Percentiles rank a stretch among this genome's conserved stretches.
phyloP scores from a whole-genome alignment of 2,329 filamentous ascomycete genomes.

The Calonectria ilicicola region DNA sequence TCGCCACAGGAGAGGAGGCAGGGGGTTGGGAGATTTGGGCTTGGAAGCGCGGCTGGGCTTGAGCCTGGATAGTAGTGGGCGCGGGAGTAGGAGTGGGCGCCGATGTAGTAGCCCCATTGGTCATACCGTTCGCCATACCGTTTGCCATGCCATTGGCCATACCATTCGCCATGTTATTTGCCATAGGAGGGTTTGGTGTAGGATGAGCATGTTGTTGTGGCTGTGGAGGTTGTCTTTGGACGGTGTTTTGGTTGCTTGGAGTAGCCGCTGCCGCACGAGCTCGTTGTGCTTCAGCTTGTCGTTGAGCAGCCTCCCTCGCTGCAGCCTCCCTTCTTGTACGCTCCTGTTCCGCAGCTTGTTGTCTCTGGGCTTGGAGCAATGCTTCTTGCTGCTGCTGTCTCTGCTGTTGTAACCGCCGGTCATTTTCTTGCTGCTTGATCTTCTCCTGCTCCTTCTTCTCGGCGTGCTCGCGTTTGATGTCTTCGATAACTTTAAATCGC shows the following conservation, averaged over 20 bases:
- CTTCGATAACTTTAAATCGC: constrained; percentile 89
- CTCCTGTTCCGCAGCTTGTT: constrained; percentile 54
- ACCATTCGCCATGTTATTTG: constrained; percentile 54
- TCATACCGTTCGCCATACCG: constrained; percentile 49
- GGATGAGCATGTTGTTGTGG: constrained; percentile 49
- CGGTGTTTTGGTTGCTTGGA: constrained; percentile 41
- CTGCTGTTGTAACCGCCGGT: constrained; percentile 63
- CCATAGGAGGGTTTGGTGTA: constrained; percentile 47
- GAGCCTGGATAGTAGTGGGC: constrained; percentile 52
- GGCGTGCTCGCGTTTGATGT: constrained; percentile 82
- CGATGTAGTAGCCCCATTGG: constrained; percentile 52
- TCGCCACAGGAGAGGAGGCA: constrained; percentile 75
- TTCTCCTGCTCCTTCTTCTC: constrained; percentile 85
- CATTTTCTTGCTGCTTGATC: constrained; percentile 71
- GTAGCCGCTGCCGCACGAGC: constrained; percentile 46
- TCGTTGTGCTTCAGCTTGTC: constrained; percentile 52
- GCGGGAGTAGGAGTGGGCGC: constrained; percentile 54
- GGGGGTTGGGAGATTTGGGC: constrained; percentile 71
- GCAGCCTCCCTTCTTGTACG: constrained; percentile 53
- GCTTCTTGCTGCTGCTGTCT: constrained; percentile 58
- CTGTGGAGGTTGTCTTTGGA: constrained; percentile 41
- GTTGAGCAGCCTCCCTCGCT: constrained; percentile 44
- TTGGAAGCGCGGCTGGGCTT: constrained; percentile 61
- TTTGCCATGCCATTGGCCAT: constrained; percentile 52
- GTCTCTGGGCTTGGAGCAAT: constrained; percentile 59